Evolutionary conservation across 2,329 filamentous ascomycete species (phyloP).

Genomic region (Fusarium sublunatum): DNA sequence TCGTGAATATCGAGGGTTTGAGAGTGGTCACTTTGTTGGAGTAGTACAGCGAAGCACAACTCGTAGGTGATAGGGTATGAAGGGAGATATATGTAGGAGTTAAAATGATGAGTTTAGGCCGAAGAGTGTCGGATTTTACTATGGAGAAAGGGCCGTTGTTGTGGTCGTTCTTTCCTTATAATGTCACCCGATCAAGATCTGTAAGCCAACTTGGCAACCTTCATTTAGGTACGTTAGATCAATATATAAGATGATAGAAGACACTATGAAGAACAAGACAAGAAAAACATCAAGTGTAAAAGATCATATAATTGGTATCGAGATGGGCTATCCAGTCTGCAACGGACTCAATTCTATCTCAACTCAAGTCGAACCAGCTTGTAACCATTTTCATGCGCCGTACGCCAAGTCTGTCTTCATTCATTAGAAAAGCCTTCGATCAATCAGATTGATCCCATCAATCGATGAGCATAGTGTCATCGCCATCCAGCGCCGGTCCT

Average conservation of each 20-base stretch:
- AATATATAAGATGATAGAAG: neutral
- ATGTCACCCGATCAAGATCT: no score
- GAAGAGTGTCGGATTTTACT: neutral
- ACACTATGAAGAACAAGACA: neutral
- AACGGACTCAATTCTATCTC: conserved; percentile 38
- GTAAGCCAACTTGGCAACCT: neutral
- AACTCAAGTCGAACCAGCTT: conserved; percentile 41
- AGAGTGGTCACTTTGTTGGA: neutral
- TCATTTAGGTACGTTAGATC: neutral
- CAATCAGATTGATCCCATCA: conserved; percentile 41
- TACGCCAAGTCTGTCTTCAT: conserved; percentile 41
- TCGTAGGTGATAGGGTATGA: neutral
- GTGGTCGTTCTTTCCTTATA: neutral
- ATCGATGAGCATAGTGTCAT: conserved; percentile 91
- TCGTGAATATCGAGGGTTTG: neutral
- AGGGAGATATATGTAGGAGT: neutral
- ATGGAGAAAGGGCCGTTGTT: neutral
- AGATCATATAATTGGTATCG: conserved; percentile 42
- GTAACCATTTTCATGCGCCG: conserved; percentile 42
- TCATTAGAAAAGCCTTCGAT: conserved; percentile 41
- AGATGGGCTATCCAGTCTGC: conserved; percentile 32
- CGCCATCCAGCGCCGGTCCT: conserved; percentile 71
- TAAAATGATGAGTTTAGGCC: neutral
- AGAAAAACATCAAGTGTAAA: neutral
- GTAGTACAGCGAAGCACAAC: neutral